Evolutionary conservation across 257 asterid genomes (phyloP), one percentile per base, ranked within the genome.

Genomic region (Sherardia arvensis): DNA sequence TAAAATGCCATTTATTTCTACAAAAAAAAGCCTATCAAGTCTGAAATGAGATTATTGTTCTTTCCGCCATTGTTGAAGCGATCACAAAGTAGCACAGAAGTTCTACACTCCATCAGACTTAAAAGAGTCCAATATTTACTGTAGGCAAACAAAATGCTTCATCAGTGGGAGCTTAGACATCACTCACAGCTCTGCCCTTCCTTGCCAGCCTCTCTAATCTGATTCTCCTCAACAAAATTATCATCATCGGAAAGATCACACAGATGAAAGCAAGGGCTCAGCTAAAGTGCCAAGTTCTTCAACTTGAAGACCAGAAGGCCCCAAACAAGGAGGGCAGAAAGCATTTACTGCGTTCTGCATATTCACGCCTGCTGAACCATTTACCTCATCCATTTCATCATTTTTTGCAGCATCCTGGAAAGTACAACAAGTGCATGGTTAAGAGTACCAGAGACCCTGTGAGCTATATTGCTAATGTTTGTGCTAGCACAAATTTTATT

Each of bases 321-420:
- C 72, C 60, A 87, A 56, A 68, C 97, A 92, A 4, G 98, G 98
- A 64, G 97, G 98, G 61, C 79, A 77, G 65, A 88, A 92, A 3
- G 97, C 97, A 53, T 78, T 86, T 1, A 77, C 70, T 6, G 94
- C 94, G 27, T 79, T 83, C 55, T 62, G 76, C 34, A 74, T 33
- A 70, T 89, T 77, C 29, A 76, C 83, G 28, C 80, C 89, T 73
- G 83, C 34, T 58, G 72, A 26, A 21, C 84, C 87, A 11, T 80
- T 80, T 67, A 76, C 79, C 45, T 80, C 84, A 64, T 92, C 95
- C 21, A 72, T 76, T 30, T 92, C 95, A 64, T 92, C 98, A 65
- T 84, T 84, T 26, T 76, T 87, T 80, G 76, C 71, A 0, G 98
- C 98, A 57, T 92, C 98, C 98, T 89, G 84, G 51, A 67, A 56